Evolutionary conservation across 495 filamentous ascomycete genomes (phyloP).

Genomic region (Stereocaulon alpinum): DNA sequence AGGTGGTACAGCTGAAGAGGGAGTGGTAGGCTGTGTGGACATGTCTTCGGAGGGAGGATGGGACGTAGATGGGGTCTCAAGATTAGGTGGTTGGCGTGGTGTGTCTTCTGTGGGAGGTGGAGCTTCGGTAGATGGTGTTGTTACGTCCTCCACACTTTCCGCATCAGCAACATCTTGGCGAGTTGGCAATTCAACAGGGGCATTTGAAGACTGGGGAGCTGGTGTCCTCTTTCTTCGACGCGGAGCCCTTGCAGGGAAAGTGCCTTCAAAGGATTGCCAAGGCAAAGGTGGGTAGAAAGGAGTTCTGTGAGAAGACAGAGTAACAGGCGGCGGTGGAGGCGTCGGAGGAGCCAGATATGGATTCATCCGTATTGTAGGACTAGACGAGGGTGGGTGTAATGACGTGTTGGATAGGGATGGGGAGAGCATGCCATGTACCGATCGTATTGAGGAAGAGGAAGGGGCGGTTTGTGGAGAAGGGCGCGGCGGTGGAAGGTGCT

Average conservation of each 20-base stretch:
- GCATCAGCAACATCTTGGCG: constrained; percentile 6
- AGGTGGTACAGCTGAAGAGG: constrained; percentile 42
- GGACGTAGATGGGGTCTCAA: constrained; percentile 59
- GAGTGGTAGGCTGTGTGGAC: constrained; percentile 61
- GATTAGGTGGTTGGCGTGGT: constrained; percentile 37
- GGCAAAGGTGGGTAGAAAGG: constrained; percentile 59
- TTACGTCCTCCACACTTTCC: constrained; percentile 9
- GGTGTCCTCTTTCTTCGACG: constrained; percentile 24
- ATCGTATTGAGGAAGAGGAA: constrained; percentile 22
- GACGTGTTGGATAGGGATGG: constrained; percentile 21
- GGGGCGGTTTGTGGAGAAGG: constrained; percentile 20
- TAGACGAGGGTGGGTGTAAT: constrained; percentile 12
- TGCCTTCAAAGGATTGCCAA: constrained; percentile 62
- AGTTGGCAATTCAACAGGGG: constrained; percentile 20
- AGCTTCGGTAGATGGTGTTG: constrained; percentile 27
- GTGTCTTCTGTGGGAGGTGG: constrained; percentile 22
- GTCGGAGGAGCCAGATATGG: constrained; percentile 37
- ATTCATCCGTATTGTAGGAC: constrained; percentile 23
- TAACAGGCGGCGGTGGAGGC: constrained; percentile 38
- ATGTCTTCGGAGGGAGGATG: constrained; percentile 54
- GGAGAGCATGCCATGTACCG: constrained; percentile 21
- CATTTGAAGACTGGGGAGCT: constrained; percentile 15
- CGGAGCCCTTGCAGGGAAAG: constrained; percentile 50
- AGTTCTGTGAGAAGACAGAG: constrained; percentile 44
- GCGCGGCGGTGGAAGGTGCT: constrained; percentile 16